Base-by-base conservation (phyloP, 805 yeast species). In the Blastobotrys muscicola region DNA sequence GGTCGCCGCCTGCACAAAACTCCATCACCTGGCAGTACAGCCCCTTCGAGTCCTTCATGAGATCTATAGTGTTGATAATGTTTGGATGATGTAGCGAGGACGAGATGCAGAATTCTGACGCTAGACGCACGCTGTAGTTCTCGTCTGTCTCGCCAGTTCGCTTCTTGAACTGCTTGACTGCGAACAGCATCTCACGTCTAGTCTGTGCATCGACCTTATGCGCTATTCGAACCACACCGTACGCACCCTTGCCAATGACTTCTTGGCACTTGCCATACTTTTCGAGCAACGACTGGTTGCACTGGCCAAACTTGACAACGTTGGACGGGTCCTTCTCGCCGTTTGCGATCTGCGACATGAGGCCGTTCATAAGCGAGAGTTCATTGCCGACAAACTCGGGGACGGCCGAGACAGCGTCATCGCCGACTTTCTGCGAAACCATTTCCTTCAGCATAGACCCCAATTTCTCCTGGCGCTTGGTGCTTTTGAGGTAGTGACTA, bases 231-330 rank as follows among this genome's bases (percentile, higher is more conserved):
- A 89, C 97, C 38, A 85, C 85, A 23, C 97, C 97, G 67, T 83
- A 89, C 0, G 96, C 80, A 33, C 97, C 97, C 43, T 82, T 73
- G 20, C 97, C 97, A 50, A 90, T 76, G 36, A 87, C 85, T 58
- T 86, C 95, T 62, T 84, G 94, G 59, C 96, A 85, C 45, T 81
- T 74, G 36, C 97, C 97, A 61, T 90, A 89, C 57, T 86, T 82
- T 51, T 86, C 89, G n/a, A 78, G 82, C 64, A 90, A 85, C n/a
- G 86, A 74, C 35, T 76, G 58, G 13, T 68, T 15, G 15, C 40
- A 31, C 11, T 45, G 8, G 30, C 59, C 61, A 36, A 52, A 49
- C 13, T 47, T 40, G 11, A 63, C 62, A 20, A 58, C 50, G 31
- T 52, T 53, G 31, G 51, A 57, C 16, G 64, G 53, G 36, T 63